Conservation (phyloP, 2,329 filamentous ascomycete genomes). For the Clarireedia paspali region DNA sequence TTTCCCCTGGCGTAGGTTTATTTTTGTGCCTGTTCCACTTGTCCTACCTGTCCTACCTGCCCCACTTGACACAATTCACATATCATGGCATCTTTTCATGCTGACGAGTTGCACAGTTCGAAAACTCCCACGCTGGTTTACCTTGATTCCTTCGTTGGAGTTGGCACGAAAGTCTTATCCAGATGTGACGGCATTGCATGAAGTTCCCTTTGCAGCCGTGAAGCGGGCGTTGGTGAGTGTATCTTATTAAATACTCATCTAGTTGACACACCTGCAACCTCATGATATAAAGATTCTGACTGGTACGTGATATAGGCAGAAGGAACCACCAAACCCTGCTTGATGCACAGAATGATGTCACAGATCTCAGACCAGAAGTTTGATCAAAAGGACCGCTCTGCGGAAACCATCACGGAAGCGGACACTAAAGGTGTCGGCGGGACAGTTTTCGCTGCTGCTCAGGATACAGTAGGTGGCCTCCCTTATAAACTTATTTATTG, state of each 20-base stretch:
- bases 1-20: conserved; percentile 31
- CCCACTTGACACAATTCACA: not conserved
- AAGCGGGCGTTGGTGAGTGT: conserved; percentile 11
- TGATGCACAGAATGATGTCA: conserved; percentile 3
- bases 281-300: not conserved
- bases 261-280: not conserved
- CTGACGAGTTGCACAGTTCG: not conserved
- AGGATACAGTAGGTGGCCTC: conserved; percentile 8
- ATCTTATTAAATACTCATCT: not conserved
- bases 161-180: conserved; percentile 23
- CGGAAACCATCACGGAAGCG: conserved; percentile 2
- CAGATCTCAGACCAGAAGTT: not conserved
- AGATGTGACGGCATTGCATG: conserved; percentile 35
- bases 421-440: conserved; percentile 38
- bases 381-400: not conserved
- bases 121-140: conserved; percentile 33
- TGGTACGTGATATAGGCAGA: not conserved
- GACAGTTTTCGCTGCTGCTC: conserved; percentile 40
- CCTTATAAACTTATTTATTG: not conserved
- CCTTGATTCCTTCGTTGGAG: conserved; percentile 22
- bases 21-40: not conserved
- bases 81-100: not conserved
- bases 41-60: not conserved
- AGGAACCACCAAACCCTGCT: not conserved
- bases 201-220: conserved; percentile 33